A percentile compares a stretch with the other conserved stretches of the same genome.
phyloP scores from a whole-genome alignment of 495 filamentous ascomycete species.

The Penicillium paxilli region DNA sequence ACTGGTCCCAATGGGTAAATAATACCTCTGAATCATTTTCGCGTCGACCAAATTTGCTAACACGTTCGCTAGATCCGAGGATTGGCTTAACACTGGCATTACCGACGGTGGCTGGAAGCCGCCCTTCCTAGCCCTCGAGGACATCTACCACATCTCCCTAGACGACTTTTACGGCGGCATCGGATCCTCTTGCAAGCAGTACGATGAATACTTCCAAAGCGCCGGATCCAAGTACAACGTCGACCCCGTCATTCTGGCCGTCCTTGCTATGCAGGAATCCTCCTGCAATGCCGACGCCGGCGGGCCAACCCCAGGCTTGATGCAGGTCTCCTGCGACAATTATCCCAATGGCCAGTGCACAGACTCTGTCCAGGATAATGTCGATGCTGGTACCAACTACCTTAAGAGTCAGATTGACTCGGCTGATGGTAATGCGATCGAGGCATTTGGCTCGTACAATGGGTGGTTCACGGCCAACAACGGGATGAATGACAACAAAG shows the following conservation, averaged over 20 bases:
- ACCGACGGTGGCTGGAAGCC: slow-evolving; percentile 30
- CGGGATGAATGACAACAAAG: slow-evolving; percentile 22
- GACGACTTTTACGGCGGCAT: slow-evolving; percentile 25
- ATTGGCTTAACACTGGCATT: slow-evolving; percentile 37
- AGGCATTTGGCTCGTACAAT: slow-evolving; percentile 33
- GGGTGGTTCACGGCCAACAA: slow-evolving; percentile 31
- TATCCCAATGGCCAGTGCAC: slow-evolving; percentile 34
- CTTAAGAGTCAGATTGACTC: slow-evolving; percentile 20
- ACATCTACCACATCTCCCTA: slow-evolving; percentile 27
- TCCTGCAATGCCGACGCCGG: slow-evolving; percentile 35
- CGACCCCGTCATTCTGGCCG: slow-evolving; percentile 34
- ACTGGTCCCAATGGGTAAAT: slow-evolving; percentile 30
- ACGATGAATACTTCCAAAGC: slow-evolving; percentile 33
- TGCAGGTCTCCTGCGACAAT: slow-evolving; percentile 38
- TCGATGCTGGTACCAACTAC: slow-evolving; percentile 33
- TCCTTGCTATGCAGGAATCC: slow-evolving; percentile 39
- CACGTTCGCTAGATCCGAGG: slow-evolving; percentile 20
- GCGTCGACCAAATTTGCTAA: not conserved
- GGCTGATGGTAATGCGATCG: slow-evolving; percentile 27
- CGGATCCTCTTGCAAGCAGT: slow-evolving; percentile 27
- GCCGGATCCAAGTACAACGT: slow-evolving; percentile 27
- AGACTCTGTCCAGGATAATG: slow-evolving; percentile 34
- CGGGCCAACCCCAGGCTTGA: slow-evolving; percentile 32
- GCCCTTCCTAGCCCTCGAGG: slow-evolving; percentile 28
- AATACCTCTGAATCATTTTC: not conserved